phyloP scores from a whole-genome alignment of 441 rosid species.

The Eutrema salsugineum region DNA sequence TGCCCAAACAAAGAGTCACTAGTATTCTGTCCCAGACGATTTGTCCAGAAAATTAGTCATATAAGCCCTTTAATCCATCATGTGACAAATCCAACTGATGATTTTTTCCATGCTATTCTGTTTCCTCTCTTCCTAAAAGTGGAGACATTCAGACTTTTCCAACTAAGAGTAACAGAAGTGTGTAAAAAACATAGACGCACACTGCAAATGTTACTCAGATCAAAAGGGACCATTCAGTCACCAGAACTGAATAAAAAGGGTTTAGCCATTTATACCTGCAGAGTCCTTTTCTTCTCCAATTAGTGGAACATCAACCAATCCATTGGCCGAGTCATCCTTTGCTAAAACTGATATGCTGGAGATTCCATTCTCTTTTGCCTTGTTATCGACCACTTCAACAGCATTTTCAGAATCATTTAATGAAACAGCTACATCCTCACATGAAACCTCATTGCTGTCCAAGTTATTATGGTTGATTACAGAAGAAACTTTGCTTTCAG shows the following conservation, averaged over 20 bases:
- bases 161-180: slow-evolving; percentile 1
- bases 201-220: background rate
- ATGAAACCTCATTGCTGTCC: slow-evolving; percentile 58
- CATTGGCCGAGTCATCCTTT: slow-evolving; percentile 45
- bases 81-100: background rate
- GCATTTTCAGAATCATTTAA: slow-evolving; percentile 44
- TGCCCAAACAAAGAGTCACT: background rate
- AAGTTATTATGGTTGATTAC: slow-evolving; percentile 41
- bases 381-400: slow-evolving; percentile 39
- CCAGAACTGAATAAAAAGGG: background rate
- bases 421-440: slow-evolving; percentile 46
- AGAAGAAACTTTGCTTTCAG: slow-evolving; percentile 51
- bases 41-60: background rate
- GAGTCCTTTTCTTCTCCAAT: slow-evolving; percentile 59
- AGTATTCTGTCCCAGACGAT: background rate
- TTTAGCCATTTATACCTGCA: slow-evolving; percentile 50
- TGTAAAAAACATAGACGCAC: background rate
- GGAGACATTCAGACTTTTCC: background rate
- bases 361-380: slow-evolving; percentile 46
- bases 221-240: slow-evolving; percentile 7
- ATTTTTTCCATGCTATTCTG: background rate
- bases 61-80: background rate
- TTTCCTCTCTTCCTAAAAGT: background rate
- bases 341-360: slow-evolving; percentile 35
- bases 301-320: slow-evolving; percentile 76